These are phyloP conservation scores for Neurospora terricola DNA, from an alignment of 495 filamentous ascomycete species.

Conservation along the genomic window DNA sequence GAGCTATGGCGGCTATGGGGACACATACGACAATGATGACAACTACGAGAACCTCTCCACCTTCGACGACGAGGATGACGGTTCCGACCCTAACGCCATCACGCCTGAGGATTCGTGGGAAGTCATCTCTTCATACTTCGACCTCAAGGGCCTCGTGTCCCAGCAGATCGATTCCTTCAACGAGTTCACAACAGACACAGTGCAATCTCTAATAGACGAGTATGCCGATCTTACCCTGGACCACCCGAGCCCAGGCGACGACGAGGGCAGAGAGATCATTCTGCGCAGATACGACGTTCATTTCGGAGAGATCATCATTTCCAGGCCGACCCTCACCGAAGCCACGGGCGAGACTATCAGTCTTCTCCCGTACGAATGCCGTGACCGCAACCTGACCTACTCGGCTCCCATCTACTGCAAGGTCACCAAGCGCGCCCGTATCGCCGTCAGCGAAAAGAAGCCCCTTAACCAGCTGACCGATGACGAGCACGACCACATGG, in stretches of 20 bases:
- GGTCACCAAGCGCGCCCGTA: constrained; percentile 67
- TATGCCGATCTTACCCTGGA: constrained; percentile 82
- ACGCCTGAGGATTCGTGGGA: constrained; percentile 95
- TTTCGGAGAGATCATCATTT: constrained; percentile 76
- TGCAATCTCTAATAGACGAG: constrained; percentile 85
- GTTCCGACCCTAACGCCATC: constrained; percentile 76
- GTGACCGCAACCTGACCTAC: constrained; percentile 91
- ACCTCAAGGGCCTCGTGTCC: constrained; percentile 86
- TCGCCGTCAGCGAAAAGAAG: constrained; percentile 66
- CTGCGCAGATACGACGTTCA: constrained; percentile 88
- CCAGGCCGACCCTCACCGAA: constrained; percentile 80
- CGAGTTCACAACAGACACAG: constrained; percentile 85
- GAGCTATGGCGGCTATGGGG: constrained; percentile 15
- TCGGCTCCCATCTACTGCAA: constrained; percentile 80
- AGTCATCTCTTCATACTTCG: constrained; percentile 94
- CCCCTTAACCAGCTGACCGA: constrained; percentile 51
- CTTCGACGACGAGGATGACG: constrained; percentile 57
- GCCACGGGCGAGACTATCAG: constrained; percentile 75
- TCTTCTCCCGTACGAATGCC: constrained; percentile 84
- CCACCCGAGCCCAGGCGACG: constrained; percentile 62
- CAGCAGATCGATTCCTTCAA: constrained; percentile 98
- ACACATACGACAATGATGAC: constrained; percentile 33
- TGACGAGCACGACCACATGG: constrained; percentile 44
- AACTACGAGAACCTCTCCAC: constrained; percentile 53
- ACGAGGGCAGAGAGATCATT: constrained; percentile 63